Base-by-base conservation (phyloP, 768 basidiomycete genomes). In the Multifurca ochricompacta region DNA sequence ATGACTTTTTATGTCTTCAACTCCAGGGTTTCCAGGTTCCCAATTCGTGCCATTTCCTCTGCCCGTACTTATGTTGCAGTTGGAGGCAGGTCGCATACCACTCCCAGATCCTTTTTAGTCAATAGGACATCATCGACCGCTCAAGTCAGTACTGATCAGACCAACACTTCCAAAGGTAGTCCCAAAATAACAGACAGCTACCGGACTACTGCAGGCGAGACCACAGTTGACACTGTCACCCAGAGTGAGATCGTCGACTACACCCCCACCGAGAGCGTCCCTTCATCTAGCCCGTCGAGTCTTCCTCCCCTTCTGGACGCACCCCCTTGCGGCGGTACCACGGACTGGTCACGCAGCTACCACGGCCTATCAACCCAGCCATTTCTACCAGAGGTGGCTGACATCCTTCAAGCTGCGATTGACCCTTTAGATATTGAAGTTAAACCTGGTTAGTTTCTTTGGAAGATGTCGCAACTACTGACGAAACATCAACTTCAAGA, bases 341-440 rank as follows among this genome's bases (percentile, higher is more conserved):
- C 78, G 1, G 89, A 98, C 68, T 98, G 94, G 94, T 88, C 89
- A 1, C 85, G 78, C 64, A 87, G 84, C 64, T 98, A 91, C 66
- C 72, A 81, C 57, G 95, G 94, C 0, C 70, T 98, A 27, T 87
- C 87, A 4, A 68, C 75, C 0, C 73, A 83, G 64, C 83, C 93
- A 2, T 97, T 96, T 68, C 63, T 82, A 3, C 82, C 77, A 63
- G 89, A 94, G 48, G 74, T 80, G 56, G 77, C 86, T 0, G 80
- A 90, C 3, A 66, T 85, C 2, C 71, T 97, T 19, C 73, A 90
- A 63, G 79, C 85, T 6, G 85, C 91, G 13, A 61, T 97, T 3
- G 79, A 88, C 40, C 78, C 85, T 5, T 52, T 74, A 50, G 91
- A 97, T 68, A 77, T 98, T 32, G 94, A 98, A 70, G 84, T 95